A percentile compares a stretch with the other conserved stretches of the same genome.
phyloP scores from a whole-genome alignment of 495 filamentous ascomycete species.

The Penicillium silybi region DNA sequence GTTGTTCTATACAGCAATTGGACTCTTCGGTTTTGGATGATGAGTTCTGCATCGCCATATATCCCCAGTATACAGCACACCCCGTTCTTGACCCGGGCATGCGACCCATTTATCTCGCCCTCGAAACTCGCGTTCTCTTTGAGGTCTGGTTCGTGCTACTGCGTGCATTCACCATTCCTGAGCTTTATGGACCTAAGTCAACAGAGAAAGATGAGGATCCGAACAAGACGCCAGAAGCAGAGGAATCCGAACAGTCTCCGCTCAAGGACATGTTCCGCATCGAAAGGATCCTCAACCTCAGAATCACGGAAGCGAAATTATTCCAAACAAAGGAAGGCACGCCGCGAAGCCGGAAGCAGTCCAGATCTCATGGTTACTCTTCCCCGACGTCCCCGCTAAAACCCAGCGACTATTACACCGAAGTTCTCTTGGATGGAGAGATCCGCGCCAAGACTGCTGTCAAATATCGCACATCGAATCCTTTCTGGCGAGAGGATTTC shows the following conservation, averaged over 20 bases:
- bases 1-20: conserved; percentile 84
- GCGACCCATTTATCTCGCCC: conserved; percentile 67
- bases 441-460: conserved; percentile 80
- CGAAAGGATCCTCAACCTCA: conserved; percentile 56
- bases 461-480: conserved; percentile 74
- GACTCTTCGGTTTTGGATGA: conserved; percentile 90
- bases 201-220: conserved; percentile 22
- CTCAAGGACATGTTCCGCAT: conserved; percentile 61
- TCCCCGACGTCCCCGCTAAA: conserved; percentile 22
- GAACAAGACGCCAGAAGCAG: conserved; percentile 22
- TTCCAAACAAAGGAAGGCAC: conserved; percentile 30
- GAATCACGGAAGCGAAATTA: conserved; percentile 60
- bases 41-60: conserved; percentile 92
- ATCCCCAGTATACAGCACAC: conserved; percentile 70
- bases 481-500: conserved; percentile 94
- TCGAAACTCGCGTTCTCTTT: conserved; percentile 84
- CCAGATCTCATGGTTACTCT: conserved; percentile 33
- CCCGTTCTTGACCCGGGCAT: conserved; percentile 48
- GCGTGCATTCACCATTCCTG: conserved; percentile 88
- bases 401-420: conserved; percentile 67
- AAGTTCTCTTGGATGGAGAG: conserved; percentile 89
- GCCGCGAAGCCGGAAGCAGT: conserved; percentile 38
- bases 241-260: conserved; percentile 8
- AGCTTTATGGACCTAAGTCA: conserved; percentile 69
- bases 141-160: conserved; percentile 97